These are phyloP conservation scores for Annulohypoxylon nitens DNA, from an alignment of 495 filamentous ascomycete genomes.

Conservation along the genomic window DNA sequence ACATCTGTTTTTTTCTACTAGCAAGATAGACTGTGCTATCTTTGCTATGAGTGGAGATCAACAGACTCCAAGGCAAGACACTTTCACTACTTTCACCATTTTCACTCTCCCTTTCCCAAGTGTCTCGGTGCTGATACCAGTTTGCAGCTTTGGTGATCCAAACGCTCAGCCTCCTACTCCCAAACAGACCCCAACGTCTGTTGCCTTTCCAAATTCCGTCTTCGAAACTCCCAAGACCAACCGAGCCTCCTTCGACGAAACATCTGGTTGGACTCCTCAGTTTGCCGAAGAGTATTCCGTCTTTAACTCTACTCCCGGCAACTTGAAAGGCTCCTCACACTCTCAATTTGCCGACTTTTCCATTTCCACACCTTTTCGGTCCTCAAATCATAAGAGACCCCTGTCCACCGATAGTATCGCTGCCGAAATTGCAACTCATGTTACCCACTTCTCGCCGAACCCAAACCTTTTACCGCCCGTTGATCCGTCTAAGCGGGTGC, in stretches of 20 bases:
- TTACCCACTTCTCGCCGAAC: constrained; percentile 69
- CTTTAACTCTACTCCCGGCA: constrained; percentile 68
- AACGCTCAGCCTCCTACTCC: constrained; percentile 83
- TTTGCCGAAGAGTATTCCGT: constrained; percentile 71
- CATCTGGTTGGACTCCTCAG: constrained; percentile 65
- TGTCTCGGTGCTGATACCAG: constrained; percentile 47
- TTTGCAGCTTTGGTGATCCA: constrained; percentile 79
- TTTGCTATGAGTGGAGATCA: constrained; percentile 83
- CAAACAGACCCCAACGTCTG: constrained; percentile 77
- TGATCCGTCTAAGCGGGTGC: constrained; percentile 67
- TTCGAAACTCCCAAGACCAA: constrained; percentile 75
- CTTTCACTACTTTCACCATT: neutral
- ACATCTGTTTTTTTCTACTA: constrained; percentile 19
- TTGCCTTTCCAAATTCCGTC: constrained; percentile 70
- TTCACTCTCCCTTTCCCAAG: constrained; percentile 45
- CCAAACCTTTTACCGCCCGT: constrained; percentile 67
- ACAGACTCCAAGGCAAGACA: constrained; percentile 75
- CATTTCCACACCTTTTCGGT: constrained; percentile 49
- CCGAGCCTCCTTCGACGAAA: constrained; percentile 61
- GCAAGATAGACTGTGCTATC: constrained; percentile 30
- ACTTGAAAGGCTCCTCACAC: constrained; percentile 58
- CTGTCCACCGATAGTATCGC: constrained; percentile 57
- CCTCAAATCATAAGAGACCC: constrained; percentile 55
- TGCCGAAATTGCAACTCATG: constrained; percentile 67
- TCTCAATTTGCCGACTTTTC: constrained; percentile 58